These are phyloP conservation scores for Picea glauca DNA, from an alignment of 75 land plant genomes.

Conservation along the genomic window DNA sequence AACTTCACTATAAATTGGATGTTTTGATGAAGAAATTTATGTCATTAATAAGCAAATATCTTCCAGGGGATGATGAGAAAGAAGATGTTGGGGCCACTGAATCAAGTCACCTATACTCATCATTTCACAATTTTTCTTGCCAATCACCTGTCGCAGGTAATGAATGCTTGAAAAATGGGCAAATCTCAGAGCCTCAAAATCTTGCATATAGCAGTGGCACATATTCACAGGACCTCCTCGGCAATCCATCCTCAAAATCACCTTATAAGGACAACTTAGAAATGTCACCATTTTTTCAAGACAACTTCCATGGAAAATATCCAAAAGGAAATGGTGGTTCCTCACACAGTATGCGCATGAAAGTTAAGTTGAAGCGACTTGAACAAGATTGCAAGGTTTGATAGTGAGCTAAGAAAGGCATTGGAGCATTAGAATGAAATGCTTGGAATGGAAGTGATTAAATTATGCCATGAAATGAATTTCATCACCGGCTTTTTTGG, in stretches of 20 bases:
- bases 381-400: slow-evolving; percentile 74
- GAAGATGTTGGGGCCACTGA: too few relatives aligned
- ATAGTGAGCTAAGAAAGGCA: slow-evolving; percentile 22
- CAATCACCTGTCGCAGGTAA: slow-evolving; percentile 21
- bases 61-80: slow-evolving; percentile 10
- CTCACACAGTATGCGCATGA: slow-evolving; percentile 49
- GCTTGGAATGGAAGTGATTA: slow-evolving; percentile 21
- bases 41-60: slow-evolving; percentile 1
- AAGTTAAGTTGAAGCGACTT: slow-evolving; percentile 73
- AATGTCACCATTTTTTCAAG: slow-evolving; percentile 43
- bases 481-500: slow-evolving; percentile 40
- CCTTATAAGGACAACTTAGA: too few relatives aligned
- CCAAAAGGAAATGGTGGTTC: slow-evolving; percentile 32
- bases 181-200: slow-evolving; percentile 13
- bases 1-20: slow-evolving; percentile 22
- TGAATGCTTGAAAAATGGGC: slow-evolving; percentile 25
- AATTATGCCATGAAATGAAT: slow-evolving; percentile 26
- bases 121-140: slow-evolving; percentile 1
- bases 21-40: slow-evolving; percentile 16
- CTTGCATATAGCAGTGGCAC: neutral
- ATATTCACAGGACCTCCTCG: slow-evolving; percentile 20
- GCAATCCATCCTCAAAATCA: slow-evolving; percentile 21
- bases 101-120: neutral
- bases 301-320: slow-evolving; percentile 54
- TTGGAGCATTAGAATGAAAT: slow-evolving; percentile 34